A percentile compares a stretch with the other conserved stretches of the same genome.
These are phyloP conservation scores for Quercus suber DNA, from an alignment of 306 rosid species.

Conservation along the genomic window DNA sequence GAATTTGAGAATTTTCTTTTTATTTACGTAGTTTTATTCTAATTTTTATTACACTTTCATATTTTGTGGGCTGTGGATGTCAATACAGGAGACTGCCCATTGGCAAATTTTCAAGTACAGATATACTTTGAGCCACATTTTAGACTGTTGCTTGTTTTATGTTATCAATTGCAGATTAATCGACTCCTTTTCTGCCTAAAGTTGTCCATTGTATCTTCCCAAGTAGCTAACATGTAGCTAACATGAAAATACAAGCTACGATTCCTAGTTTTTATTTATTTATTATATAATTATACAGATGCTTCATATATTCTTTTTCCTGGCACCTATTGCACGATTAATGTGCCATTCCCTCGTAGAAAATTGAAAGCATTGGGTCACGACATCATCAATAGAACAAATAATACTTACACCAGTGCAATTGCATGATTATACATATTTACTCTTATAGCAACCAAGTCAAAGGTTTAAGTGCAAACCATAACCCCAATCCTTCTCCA, in stretches of 20 bases:
- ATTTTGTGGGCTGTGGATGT: neutral
- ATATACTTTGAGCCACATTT: neutral
- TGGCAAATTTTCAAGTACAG: neutral
- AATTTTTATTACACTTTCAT: neutral
- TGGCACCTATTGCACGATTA: neutral
- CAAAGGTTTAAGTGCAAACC: neutral
- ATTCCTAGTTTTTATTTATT: neutral
- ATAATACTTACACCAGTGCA: neutral
- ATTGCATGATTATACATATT: neutral
- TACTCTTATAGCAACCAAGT: neutral
- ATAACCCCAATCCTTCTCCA: neutral
- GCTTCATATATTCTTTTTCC: neutral
- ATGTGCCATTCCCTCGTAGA: neutral
- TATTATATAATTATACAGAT: neutral
- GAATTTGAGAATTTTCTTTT: neutral
- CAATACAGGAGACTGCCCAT: neutral
- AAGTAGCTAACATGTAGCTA: neutral
- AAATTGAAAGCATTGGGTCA: too few species aligned
- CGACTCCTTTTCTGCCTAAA: neutral
- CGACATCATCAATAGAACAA: too few species aligned
- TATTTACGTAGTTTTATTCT: neutral
- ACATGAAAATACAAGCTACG: neutral
- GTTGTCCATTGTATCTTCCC: neutral
- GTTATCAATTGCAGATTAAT: neutral
- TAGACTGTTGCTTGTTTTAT: neutral